Evolutionary conservation across 2,329 filamentous ascomycete genomes (phyloP).

Genomic region (Ophiostoma himal-ulmi): DNA sequence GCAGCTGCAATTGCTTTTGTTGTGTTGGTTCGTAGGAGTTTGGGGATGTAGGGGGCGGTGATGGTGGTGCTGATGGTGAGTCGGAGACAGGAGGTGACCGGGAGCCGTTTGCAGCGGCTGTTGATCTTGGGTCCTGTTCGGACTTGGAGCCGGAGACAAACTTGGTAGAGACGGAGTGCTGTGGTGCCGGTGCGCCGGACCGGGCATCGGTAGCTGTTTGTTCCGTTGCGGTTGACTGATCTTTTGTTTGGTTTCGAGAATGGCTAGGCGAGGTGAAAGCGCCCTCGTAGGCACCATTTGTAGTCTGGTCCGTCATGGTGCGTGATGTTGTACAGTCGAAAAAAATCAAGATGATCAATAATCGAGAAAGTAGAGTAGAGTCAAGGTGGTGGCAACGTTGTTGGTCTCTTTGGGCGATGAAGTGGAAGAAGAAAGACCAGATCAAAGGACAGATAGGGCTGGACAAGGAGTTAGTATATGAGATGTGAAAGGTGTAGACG

Average conservation of each 20-base stretch:
- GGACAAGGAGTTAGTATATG: too few species aligned
- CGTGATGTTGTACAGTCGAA: neutral
- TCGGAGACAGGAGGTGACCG: slow-evolving; percentile 16
- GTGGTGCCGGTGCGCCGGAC: slow-evolving; percentile 19
- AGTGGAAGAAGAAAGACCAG: too few species aligned
- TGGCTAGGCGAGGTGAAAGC: slow-evolving; percentile 37
- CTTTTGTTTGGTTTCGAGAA: slow-evolving; percentile 40
- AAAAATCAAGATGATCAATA: too few species aligned
- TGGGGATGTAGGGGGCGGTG: neutral
- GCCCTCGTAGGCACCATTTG: slow-evolving; percentile 39
- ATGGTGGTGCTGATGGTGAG: slow-evolving; percentile 12
- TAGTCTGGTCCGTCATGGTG: slow-evolving; percentile 45
- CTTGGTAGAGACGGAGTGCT: slow-evolving; percentile 18
- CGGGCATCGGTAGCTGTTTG: slow-evolving; percentile 29
- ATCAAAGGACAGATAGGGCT: too few species aligned
- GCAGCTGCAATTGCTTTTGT: neutral
- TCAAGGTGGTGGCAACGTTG: too few species aligned
- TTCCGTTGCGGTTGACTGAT: slow-evolving; percentile 40
- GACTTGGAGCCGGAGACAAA: slow-evolving; percentile 19
- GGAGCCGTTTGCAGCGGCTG: slow-evolving; percentile 18
- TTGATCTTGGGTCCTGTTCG: slow-evolving; percentile 25
- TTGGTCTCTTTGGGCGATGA: too few species aligned
- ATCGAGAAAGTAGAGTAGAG: too few species aligned
- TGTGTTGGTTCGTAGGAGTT: neutral
- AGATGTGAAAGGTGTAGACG: too few species aligned